Base-by-base conservation (phyloP, 345 rosid species). In the Odontarrhena argentea region DNA sequence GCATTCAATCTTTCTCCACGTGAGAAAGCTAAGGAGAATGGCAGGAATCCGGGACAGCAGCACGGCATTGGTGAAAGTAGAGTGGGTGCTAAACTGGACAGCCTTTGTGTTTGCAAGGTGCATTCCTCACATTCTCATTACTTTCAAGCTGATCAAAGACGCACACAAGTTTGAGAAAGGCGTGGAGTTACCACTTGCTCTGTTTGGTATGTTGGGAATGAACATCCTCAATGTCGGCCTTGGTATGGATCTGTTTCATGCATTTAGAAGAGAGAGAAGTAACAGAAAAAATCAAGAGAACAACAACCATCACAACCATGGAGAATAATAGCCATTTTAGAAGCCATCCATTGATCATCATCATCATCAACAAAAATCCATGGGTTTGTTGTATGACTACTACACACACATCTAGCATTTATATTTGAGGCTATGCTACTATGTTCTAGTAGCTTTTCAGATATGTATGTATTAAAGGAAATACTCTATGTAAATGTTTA, bases 161-260 rank as follows among this genome's bases (percentile, higher is more conserved):
- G 88, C 88, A 11, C 54, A 78, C 74, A 85, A 83, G 85, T 92
- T 92, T 15, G 80, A 47, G 49, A 85, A 53, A 60, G 98, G 97
- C 2, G 63, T 87, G 1, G 93, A 87, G 84, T 84, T 83, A 80
- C 97, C 96, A 0, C 87, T 92, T 22, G 98, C 97, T 9, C 58
- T 92, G 52, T 82, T 79, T 53, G 96, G 97, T 49, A 92, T 92
- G 98, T 77, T 52, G 18, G 97, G 97, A 61, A 87, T 92, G 98
- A 85, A 89, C 79, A 26, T 89, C 28, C 86, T 92, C 24, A 92
- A 87, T 45, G 45, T 44, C 3, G 85, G 85, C 13, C 96, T 92
- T 5, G 96, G 88, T n/a, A 60, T 89, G 22, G 93, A 89, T 80
- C 88, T 92, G 67, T 73, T 86, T 25, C 77, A 81, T 22, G 93